Conservation (phyloP, 805 yeast genomes). For the Middelhovenomyces tepae region DNA sequence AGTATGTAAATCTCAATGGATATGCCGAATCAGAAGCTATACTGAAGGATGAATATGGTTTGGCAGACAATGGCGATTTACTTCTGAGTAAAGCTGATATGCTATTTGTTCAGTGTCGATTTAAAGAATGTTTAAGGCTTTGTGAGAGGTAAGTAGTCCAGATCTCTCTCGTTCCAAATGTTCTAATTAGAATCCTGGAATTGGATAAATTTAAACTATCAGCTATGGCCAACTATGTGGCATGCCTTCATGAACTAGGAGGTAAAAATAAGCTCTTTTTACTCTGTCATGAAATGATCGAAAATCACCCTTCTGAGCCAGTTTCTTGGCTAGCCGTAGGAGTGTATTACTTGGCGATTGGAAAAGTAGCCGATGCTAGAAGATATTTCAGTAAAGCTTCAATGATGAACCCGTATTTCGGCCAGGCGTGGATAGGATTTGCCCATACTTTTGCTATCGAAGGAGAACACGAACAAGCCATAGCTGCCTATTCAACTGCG, state of each 20-base stretch:
- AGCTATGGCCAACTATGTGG: constrained; percentile 67
- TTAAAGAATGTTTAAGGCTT: constrained; percentile 60
- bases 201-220: constrained; percentile 63
- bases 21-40: constrained; percentile 59
- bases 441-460: constrained; percentile 97
- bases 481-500: constrained; percentile 94
- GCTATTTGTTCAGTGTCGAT: constrained; percentile 66
- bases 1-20: constrained; percentile 44
- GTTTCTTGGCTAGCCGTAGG: constrained; percentile 92
- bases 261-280: constrained; percentile 73
- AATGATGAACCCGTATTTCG: constrained; percentile 76
- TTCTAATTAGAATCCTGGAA: constrained; percentile 18
- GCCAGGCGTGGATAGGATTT: constrained; percentile 96
- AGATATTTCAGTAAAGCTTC: constrained; percentile 85
- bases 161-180: constrained; percentile 4
- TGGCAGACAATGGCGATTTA: constrained; percentile 63
- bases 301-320: constrained; percentile 68
- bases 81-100: constrained; percentile 60
- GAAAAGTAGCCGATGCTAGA: constrained; percentile 72
- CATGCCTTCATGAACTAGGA: constrained; percentile 78
- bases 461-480: constrained; percentile 98
- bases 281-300: constrained; percentile 78
- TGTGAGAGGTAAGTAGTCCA: constrained; percentile 48
- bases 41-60: constrained; percentile 61
- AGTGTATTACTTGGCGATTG: constrained; percentile 70